Percentiles rank a stretch among this genome's conserved stretches.
These are phyloP conservation scores for Rhododendron williamsianum DNA, from an alignment of 148 eudicot genomes.

Conservation along the genomic window DNA sequence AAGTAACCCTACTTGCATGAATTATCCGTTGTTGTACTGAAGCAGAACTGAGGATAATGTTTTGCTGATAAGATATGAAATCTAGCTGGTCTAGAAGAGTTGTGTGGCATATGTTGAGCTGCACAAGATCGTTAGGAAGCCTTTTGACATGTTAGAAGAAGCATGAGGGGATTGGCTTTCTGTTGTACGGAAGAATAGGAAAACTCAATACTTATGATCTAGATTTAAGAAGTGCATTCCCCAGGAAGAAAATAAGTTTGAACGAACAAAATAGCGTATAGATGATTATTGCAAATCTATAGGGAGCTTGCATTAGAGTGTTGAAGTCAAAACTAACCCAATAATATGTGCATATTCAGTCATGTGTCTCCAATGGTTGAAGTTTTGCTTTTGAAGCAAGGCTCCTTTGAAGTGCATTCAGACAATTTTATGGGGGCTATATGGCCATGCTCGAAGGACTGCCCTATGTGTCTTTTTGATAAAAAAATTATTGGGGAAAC, in stretches of 20 bases:
- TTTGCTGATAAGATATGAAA: background rate
- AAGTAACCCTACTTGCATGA: background rate
- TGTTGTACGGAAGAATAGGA: background rate
- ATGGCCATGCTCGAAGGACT: background rate
- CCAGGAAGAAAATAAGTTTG: background rate
- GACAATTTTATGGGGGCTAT: background rate
- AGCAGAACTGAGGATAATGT: background rate
- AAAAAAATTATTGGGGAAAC: background rate
- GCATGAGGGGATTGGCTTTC: background rate
- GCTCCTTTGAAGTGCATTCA: slow-evolving; percentile 1
- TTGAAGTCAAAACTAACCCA: background rate
- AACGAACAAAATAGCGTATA: background rate
- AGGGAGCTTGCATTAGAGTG: background rate
- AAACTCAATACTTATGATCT: background rate
- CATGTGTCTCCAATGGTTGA: background rate
- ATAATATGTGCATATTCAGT: background rate
- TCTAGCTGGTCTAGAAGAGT: background rate
- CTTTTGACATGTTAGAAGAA: background rate
- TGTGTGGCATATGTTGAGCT: background rate
- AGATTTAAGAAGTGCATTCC: background rate
- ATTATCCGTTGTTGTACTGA: background rate
- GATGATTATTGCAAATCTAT: background rate
- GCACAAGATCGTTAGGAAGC: background rate
- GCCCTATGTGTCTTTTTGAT: background rate
- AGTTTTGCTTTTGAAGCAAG: background rate